Base-by-base conservation (phyloP, 169 alveolate species). In the Plasmodium cynomolgi region DNA sequence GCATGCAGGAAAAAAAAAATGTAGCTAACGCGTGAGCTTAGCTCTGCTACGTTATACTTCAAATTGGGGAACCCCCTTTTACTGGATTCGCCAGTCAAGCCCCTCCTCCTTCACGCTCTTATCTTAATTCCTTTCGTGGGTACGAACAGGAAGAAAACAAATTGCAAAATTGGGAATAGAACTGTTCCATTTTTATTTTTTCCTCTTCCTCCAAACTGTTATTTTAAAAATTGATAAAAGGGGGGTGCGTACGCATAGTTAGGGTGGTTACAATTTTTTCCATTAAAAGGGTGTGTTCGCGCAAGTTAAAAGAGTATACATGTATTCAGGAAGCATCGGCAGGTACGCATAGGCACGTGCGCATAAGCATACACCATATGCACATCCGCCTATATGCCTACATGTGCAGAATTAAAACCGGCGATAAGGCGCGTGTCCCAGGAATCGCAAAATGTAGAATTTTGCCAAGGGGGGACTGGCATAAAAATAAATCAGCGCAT, bases 361-460 rank as follows among this genome's bases (percentile, higher is more conserved):
- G 72, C 50, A 86, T 47, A 79, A 56, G 81, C 81, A 91, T 91
- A 91, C 37, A 79, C 81, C 39, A 77, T 77, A 91, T 91, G 34
- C 50, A 71, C 71, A 84, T 68, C n/a, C 23, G 2, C 26, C 29
- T 71, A 20, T 41, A 31, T 15, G 50, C 37, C 80, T 29, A 9
- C 47, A 47, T 54, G 31, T 31, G 54, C n/a, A 86, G 44, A 80
- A 58, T 62, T 56, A 56, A 56, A 84, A 84, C 29, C 39, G 72
- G 29, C 20, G 26, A 7, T 39, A 58, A 84, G 41, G 41, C 39
- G 77, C 17, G 17, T 11, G 37, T 29, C 41, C 37, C 37, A 29
- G 4, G 37, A 23, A 68, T 68, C 77, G 77, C 37, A 26, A 20
- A 20, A 68, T 68, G 77, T 68, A 68, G 77, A 68, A 29, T 68